Evolutionary conservation across 2,329 filamentous ascomycete genomes (phyloP), one percentile per base, ranked within the genome.

Genomic region (Fusarium praegraminearum): DNA sequence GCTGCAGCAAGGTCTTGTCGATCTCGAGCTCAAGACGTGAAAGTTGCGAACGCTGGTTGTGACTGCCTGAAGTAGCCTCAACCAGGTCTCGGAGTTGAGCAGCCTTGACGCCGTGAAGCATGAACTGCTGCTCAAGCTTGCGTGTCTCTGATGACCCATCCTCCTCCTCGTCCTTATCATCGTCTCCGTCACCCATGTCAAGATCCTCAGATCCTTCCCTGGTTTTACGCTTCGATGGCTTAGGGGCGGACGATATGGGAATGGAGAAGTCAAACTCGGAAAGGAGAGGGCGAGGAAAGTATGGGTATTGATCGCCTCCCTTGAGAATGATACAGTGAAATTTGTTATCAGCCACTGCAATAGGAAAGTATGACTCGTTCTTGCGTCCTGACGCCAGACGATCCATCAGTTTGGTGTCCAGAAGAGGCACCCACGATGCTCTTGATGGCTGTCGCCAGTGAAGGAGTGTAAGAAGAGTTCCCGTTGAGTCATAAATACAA

Each of bases 301-400:
- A 98, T 1, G 95, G 94, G 76, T 98, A 93, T 76, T 91, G 88
- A 77, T 99, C 96, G 36, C 92, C 92, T 67, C 96, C 96, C 82
- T 99, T 99, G 76, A 99, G 90, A 74, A 99, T 98, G 81, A 99
- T 98, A 82, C 97, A 99, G 84, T 98, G 95, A 80, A 99, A 99
- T 76, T 92, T 95, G 76, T 92, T 87, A 74, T 94, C 90, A 4
- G 95, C 93, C 2, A 98, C 94, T 1, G 96, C 96, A 33, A 99
- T 93, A 2, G 96, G 96, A 87, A 94, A 99, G 83, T 99, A 99
- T 0, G 86, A 88, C 80, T 99, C 96, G 69, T 91, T 87, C 79
- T 97, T 98, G 61, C 91, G 90, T 28, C 96, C 96, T 4, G 89
- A 90, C 0, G 93, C 91, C 5, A 98, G 87, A 65, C 96, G 93